Percentiles rank a stretch among this genome's conserved stretches.
Conservation (phyloP, 2,329 filamentous ascomycete species). For the Diaporthe helianthi region DNA sequence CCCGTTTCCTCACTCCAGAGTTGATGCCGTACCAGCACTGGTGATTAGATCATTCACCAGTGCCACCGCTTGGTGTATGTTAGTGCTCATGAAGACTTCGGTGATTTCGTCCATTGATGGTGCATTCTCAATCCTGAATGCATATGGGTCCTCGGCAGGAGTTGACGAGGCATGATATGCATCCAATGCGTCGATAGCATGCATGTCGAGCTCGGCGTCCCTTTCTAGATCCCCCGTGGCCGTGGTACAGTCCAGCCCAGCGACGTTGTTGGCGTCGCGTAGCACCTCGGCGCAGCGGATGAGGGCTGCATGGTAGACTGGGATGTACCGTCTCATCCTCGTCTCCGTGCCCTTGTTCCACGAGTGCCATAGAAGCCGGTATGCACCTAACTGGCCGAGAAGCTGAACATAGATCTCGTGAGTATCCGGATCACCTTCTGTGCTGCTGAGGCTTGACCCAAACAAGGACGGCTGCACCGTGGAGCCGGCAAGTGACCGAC, state of each 20-base stretch:
- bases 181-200: slow-evolving; percentile 27
- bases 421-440: neutral
- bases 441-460: neutral
- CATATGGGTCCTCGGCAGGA: neutral
- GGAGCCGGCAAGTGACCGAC: slow-evolving; percentile 9
- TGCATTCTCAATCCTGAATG: neutral
- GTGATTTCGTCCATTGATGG: neutral
- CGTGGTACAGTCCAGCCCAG: slow-evolving; percentile 12
- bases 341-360: neutral
- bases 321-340: neutral
- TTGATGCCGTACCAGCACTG: neutral
- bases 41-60: neutral
- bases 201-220: slow-evolving; percentile 29
- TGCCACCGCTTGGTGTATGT: neutral
- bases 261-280: neutral
- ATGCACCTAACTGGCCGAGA: slow-evolving; percentile 38
- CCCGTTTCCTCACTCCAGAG: no score
- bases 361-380: slow-evolving; percentile 33
- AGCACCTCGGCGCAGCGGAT: slow-evolving; percentile 30
- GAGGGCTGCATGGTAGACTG: slow-evolving; percentile 12
- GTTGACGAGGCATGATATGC: slow-evolving; percentile 7
- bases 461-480: slow-evolving; percentile 29
- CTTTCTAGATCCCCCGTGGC: slow-evolving; percentile 11
- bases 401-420: slow-evolving; percentile 27
- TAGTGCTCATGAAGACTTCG: neutral